Evolutionary conservation across 495 filamentous ascomycete genomes (phyloP).

Genomic region (Aspergillus kassunensis): DNA sequence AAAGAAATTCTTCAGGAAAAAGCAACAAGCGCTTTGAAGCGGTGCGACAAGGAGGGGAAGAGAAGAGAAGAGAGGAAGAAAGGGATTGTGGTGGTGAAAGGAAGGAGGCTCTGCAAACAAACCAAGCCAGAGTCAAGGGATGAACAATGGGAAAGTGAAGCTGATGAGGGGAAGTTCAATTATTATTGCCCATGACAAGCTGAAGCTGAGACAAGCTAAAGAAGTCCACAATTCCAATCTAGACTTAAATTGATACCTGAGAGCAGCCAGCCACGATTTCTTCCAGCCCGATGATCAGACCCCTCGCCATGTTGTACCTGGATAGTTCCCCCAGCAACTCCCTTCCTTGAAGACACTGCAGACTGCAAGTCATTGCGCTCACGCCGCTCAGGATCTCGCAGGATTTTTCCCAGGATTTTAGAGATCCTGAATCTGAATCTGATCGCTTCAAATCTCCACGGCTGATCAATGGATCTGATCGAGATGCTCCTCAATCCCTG

Average conservation of each 20-base stretch:
- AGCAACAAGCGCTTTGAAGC: not conserved
- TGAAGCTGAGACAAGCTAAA: not conserved
- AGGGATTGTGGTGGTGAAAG: not conserved
- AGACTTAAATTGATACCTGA: not conserved
- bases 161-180: no score
- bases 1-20: not conserved
- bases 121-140: not conserved
- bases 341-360: slow-evolving; percentile 16
- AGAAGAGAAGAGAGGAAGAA: not conserved
- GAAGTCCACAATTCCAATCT: not conserved
- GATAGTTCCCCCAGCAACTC: slow-evolving; percentile 35
- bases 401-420: not conserved
- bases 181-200: no score
- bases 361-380: slow-evolving; percentile 15
- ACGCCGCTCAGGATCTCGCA: not conserved
- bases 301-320: slow-evolving; percentile 1
- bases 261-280: slow-evolving; percentile 2
- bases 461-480: no score
- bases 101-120: not conserved
- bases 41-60: slow-evolving; percentile 1
- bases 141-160: not conserved
- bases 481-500: no score
- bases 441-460: not conserved
- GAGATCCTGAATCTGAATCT: not conserved
- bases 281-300: not conserved